Base-by-base conservation (phyloP, 2,329 filamentous ascomycete species). In the Sporothrix euskadiensis region DNA sequence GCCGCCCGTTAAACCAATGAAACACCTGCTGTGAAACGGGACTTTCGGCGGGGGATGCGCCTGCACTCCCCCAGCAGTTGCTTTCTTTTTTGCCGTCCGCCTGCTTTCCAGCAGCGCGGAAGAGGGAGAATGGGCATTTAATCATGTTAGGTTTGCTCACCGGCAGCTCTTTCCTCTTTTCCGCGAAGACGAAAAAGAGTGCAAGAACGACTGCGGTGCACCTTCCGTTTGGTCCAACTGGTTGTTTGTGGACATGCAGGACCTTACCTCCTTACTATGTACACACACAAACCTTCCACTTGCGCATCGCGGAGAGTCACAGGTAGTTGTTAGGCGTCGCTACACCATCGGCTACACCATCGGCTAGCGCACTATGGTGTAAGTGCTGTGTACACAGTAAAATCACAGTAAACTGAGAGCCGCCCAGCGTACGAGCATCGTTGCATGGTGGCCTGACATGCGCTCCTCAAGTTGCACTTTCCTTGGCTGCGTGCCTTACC, bases 1-100 rank as follows among this genome's bases (percentile, higher is more conserved):
- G 5, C 65, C 41, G 41, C 10, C 63, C 63, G 63, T 41, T 66
- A 49, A 41, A 49, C 63, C 63, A 66, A 49, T 49, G 44, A 66
- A 66, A 49, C 22, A 6, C 22, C 63, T 41, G n/a, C 39, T 66
- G 63, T 19, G 41, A 30, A 30, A 49, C 63, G 10, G 63, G n/a
- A 19, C 44, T 16, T 66, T 44, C n/a, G 26, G 41, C 44, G 63
- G 63, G 61, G 63, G 63, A 19, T 30, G 22, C 10, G 12, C 39
- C 63, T 49, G 22, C 61, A 41, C 16, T 39, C 39, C 57, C 57
- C 57, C 61, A n/a, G 35, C 16, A 41, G 30, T n/a, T n/a, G 30
- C 30, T 41, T 61, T 35, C 32, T 22, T 54, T 19, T 52, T 44
- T 44, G 41, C 41, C n/a, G 49, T 52, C 49, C 26, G 19, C 49